Evolutionary conservation across 352 stramenopile species (phyloP), one percentile per base, ranked within the genome.

Genomic region (Globisporangium abappressorium): DNA sequence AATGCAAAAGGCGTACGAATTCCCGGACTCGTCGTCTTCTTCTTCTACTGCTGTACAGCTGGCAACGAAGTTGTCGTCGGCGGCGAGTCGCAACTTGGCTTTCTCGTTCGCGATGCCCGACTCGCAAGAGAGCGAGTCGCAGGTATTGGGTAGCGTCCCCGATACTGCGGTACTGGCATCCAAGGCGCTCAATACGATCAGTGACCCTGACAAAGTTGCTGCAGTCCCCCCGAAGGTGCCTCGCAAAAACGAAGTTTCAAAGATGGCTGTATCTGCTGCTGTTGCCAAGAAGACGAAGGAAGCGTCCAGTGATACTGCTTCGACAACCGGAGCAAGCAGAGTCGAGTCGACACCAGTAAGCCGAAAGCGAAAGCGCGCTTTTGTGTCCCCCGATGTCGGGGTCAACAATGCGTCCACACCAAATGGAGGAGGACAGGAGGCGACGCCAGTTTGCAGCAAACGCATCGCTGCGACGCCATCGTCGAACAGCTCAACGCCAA

Each of bases 21-120:
- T 78, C 58, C 56, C 30, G 38, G 46, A 49, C 4, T 65, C 30
- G 20, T 61, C 20, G 5, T 65, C 26, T 15, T 53, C 69, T 41
- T 78, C 75, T 0, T 41, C 66, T 49, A 49, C 41, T 49, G n/a
- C 15, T 49, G 15, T n/a, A 4, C 41, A n/a, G 5, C 41, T 49
- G 30, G 55, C 28, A 47, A 36, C 20, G 8, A 61, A 75, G 30
- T 41, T 65, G 18, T 79, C 73, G 1, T 66, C 68, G 1, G 8
- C 41, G 20, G 73, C 76, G 46, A 89, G 85, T 30, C 81, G 81
- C 20, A 89, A 80, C 8, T 74, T 92, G 47, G 75, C 90, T 55
- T 87, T 92, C 57, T 85, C 83, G 5, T 91, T 91, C 66, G 71
- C 82, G 5, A 79, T 79, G 55, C 82, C 80, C 3, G 74, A 84